phyloP scores from a whole-genome alignment of 768 basidiomycete genomes.

The Trametes cinnabarina region DNA sequence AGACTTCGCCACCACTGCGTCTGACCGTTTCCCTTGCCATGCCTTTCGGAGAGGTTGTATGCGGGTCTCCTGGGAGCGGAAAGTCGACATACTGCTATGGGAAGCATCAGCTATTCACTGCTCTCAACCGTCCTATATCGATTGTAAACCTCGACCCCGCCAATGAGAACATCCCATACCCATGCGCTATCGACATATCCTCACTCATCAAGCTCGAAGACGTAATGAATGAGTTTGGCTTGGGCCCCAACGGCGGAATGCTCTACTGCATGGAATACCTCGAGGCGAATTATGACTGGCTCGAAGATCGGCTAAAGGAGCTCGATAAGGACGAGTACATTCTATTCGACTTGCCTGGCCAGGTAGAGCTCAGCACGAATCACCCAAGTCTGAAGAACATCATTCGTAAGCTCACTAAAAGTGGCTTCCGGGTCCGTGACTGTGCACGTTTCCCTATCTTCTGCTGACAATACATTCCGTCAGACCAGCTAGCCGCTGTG shows the following conservation, averaged over 20 bases:
- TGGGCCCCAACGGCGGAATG: conserved; percentile 97
- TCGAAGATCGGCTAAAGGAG: conserved; percentile 64
- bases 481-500: conserved; percentile 78
- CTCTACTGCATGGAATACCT: conserved; percentile 96
- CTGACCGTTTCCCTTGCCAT: conserved; percentile 34
- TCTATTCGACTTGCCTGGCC: conserved; percentile 94
- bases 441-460: neutral
- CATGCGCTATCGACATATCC: conserved; percentile 83
- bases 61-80: conserved; percentile 82
- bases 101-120: conserved; percentile 85
- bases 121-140: conserved; percentile 80
- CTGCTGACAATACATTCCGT: conserved; percentile 11
- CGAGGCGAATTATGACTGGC: conserved; percentile 91
- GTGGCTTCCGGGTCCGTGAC: conserved; percentile 77
- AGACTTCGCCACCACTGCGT: neutral
- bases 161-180: conserved; percentile 86
- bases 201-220: conserved; percentile 84
- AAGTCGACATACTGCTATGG: conserved; percentile 89
- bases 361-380: conserved; percentile 96
- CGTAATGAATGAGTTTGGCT: conserved; percentile 76
- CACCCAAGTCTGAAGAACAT: conserved; percentile 87
- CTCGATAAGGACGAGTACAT: conserved; percentile 78
- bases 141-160: conserved; percentile 97
- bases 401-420: conserved; percentile 65
- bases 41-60: conserved; percentile 88